A percentile compares a stretch with the other conserved stretches of the same genome.
Evolutionary conservation across 371 early-diverging fungal species (phyloP).

Genomic region (Vairimorpha necatrix): DNA sequence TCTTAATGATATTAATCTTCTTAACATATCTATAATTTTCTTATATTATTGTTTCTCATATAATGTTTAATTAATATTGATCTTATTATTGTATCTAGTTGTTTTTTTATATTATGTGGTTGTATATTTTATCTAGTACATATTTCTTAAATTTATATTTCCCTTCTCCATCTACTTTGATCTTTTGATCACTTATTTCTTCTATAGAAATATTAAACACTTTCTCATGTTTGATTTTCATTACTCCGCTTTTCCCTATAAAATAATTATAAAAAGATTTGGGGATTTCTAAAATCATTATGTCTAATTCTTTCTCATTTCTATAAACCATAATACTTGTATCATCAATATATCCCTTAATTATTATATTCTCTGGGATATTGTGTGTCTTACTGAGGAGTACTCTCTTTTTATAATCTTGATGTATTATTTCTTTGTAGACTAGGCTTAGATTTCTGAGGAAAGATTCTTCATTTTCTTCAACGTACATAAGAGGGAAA

Average conservation of each 20-base stretch:
- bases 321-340: background rate
- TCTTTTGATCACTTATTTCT: background rate
- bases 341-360: background rate
- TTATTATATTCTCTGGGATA: background rate
- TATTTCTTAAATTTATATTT: background rate
- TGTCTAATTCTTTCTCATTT: background rate
- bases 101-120: too few relatives aligned
- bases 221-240: constrained; percentile 2
- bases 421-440: background rate
- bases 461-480: constrained; percentile 6
- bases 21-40: too few relatives aligned
- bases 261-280: background rate
- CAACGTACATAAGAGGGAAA: background rate
- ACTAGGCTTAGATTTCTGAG: background rate
- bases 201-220: background rate
- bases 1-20: too few relatives aligned
- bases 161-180: background rate
- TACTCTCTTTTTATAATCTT: too few relatives aligned
- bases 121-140: background rate
- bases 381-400: background rate
- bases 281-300: background rate
- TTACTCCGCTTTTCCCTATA: background rate
- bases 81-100: too few relatives aligned
- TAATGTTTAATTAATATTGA: too few relatives aligned
- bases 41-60: too few relatives aligned